Base-by-base conservation (phyloP, 148 eudicot genomes). In the Fagopyrum tataricum region DNA sequence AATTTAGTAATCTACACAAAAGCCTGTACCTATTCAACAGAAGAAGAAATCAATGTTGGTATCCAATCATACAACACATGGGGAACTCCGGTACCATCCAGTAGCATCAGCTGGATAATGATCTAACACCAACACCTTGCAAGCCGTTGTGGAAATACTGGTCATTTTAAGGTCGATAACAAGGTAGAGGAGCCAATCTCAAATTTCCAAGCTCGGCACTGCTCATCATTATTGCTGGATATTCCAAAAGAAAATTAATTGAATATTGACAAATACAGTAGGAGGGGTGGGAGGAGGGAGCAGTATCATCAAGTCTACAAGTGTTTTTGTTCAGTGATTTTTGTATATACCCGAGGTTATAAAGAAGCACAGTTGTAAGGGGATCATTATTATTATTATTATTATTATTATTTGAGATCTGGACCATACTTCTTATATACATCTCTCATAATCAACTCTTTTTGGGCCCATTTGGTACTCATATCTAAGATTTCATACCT, bases 1-100 rank as follows among this genome's bases (percentile, higher is more conserved):
- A 58, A 58, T 58, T 31, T 58, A 21, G 64, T n/a, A 23, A 58
- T 58, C 64, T 58, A 21, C 64, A 58, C 64, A 58, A 58, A 58
- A 23, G 64, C 64, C 13, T 58, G 37, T 58, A 58, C 64, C 64
- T 21, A 58, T 58, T 20, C 64, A 58, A 23, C 64, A 58, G 31
- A 58, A 23, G 14, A 58, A 58, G n/a, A 53, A 53, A 53, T 58
- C 31, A 58, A 58, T 58, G 64, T 23, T 9, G 31, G 64, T 21
- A 23, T 58, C 26, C 13, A 58, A 58, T 58, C 20, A 58, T 58
- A 58, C 64, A 23, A 23, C 64, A 58, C 14, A 21, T 58, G 37
- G 13, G 64, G 64, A 58, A 23, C 21, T 23, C 64, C 64, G 9
- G 64, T 31, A 58, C 64, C 20, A 20, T 21, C 4, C 31, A 21